Evolutionary conservation across 2,329 filamentous ascomycete species (phyloP), one percentile per base, ranked within the genome.

Genomic region (Ceratocystis lukuohia): DNA sequence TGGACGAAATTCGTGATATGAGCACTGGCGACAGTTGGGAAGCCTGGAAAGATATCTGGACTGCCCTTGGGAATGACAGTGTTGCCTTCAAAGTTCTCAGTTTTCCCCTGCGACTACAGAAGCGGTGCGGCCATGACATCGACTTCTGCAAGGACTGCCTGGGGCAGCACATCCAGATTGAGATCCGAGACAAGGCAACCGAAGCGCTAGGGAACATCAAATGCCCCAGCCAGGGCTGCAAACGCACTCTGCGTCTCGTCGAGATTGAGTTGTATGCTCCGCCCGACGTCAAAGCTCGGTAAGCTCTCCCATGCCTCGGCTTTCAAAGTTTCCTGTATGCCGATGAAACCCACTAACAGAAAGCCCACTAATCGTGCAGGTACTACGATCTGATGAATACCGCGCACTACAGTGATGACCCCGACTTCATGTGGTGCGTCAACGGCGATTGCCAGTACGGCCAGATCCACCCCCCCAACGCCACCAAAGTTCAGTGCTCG

Each of bases 361-460:
- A 8, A 8, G 33, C 33, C 8, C 33, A 37, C 33, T 8, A 37
- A 37, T 37, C 33, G 8, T 37, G 33, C 28, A 61, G 46, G 6
- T 66, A 66, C 59, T 30, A 20, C 46, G 46, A 62, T 30, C 41
- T 62, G 10, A 22, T 53, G 17, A 30, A 37, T 8, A 22, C 63
- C 2, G 12, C 45, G 12, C 56, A 28, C 8, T 17, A 62, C n/a
- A 41, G 33, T 17, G 86, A 87, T 66, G 86, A 89, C 70, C 78
- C 86, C 69, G 87, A 82, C 61, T 87, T 87, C 72, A 80, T 89
- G 71, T 89, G 83, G 77, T 89, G 87, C 86, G 77, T 89, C 71
- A 88, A 88, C 72, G 84, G 86, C 62, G 82, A 84, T 22, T 90
- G 87, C 73, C 77, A 88, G 65, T 72, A 78, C 33, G 89, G 87